Percentiles rank a stretch among this genome's conserved stretches.
These are phyloP conservation scores for Serendipita sp. DNA, from an alignment of 768 basidiomycete species.

Conservation along the genomic window DNA sequence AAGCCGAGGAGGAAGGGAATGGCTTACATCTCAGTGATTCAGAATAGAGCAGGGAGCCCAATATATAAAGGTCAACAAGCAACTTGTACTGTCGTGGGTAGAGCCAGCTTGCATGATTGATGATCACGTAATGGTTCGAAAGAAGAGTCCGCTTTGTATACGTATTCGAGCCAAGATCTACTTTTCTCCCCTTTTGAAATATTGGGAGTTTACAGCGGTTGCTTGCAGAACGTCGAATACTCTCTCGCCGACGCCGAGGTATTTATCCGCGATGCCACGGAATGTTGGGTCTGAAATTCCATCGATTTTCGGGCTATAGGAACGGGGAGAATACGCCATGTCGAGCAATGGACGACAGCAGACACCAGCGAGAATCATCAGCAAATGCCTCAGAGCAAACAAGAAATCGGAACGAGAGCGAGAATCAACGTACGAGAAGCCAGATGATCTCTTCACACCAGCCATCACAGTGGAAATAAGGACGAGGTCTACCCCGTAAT, in stretches of 20 bases:
- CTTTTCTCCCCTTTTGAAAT: slow-evolving; percentile 29
- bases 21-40: slow-evolving; percentile 16
- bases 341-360: not conserved
- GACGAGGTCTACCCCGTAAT: slow-evolving; percentile 73
- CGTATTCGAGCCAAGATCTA: not conserved
- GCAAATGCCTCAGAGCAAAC: slow-evolving; percentile 5
- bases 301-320: not conserved
- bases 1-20: slow-evolving; percentile 44
- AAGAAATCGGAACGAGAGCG: not conserved
- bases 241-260: slow-evolving; percentile 75
- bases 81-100: not conserved
- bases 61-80: not conserved
- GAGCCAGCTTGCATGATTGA: no score
- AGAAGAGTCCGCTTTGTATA: not conserved
- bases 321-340: not conserved
- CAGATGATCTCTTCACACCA: slow-evolving; percentile 79
- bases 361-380: not conserved
- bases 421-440: slow-evolving; percentile 56
- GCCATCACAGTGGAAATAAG: slow-evolving; percentile 81
- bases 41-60: not conserved
- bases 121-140: no score
- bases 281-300: slow-evolving; percentile 60
- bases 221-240: slow-evolving; percentile 76
- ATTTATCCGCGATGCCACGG: slow-evolving; percentile 62
- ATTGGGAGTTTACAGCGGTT: slow-evolving; percentile 71